These are phyloP conservation scores for Pyrenochaeta sp. DNA, from an alignment of 2,329 filamentous ascomycete species.

Conservation along the genomic window DNA sequence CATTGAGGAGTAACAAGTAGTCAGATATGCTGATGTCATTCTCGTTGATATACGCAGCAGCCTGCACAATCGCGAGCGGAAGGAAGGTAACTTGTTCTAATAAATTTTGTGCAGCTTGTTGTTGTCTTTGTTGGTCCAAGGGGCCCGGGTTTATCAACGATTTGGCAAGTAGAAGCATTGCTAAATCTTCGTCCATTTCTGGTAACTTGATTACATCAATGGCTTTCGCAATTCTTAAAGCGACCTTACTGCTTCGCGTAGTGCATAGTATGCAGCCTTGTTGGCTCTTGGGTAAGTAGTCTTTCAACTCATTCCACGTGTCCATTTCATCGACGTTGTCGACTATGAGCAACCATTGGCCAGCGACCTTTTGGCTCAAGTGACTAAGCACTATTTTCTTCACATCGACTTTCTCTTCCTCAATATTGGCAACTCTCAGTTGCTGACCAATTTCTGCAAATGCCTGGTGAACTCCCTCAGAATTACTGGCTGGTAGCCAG, in stretches of 20 bases:
- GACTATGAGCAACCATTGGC: too few relatives aligned
- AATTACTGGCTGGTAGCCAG: constrained; percentile 30
- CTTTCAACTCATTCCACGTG: too few relatives aligned
- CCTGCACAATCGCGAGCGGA: too few relatives aligned
- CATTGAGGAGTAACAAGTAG: constrained; percentile 48
- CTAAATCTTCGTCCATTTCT: too few relatives aligned
- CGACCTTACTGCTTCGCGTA: too few relatives aligned
- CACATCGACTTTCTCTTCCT: constrained; percentile 12
- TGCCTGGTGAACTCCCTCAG: constrained; percentile 30
- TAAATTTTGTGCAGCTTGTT: constrained; percentile 3
- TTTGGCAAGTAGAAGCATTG: constrained; percentile 10
- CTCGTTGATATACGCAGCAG: constrained; percentile 52
- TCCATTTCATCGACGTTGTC: too few relatives aligned
- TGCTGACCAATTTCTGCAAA: constrained; percentile 14
- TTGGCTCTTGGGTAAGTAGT: too few relatives aligned
- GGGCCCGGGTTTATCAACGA: constrained; percentile 12
- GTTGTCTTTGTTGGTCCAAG: neutral
- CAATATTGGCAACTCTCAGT: constrained; percentile 17
- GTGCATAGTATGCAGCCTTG: too few relatives aligned
- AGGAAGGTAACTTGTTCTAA: constrained; percentile 48
- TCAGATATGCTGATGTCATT: constrained; percentile 29
- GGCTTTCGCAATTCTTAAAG: too few relatives aligned
- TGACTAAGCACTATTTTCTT: constrained; percentile 32
- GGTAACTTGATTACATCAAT: too few relatives aligned
- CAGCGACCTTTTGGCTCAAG: constrained; percentile 23